These are phyloP conservation scores for Sindora glabra DNA, from an alignment of 306 rosid genomes.

Conservation along the genomic window DNA sequence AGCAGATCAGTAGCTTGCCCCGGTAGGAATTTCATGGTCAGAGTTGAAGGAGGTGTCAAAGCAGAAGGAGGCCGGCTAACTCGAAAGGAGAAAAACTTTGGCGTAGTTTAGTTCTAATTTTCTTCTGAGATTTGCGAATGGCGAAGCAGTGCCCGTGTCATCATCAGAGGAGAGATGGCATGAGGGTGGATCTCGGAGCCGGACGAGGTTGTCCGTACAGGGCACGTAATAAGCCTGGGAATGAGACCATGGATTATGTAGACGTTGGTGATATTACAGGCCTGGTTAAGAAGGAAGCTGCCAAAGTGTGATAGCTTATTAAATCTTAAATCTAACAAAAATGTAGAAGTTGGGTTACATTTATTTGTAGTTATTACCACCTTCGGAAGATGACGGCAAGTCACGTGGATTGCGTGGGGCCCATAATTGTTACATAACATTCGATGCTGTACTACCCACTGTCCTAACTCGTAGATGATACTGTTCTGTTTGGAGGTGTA, in stretches of 20 bases:
- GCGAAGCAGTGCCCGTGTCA: not conserved
- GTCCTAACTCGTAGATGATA: not conserved
- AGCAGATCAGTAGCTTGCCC: constrained; percentile 16
- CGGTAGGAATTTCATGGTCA: constrained; percentile 22
- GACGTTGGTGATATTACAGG: too few species aligned
- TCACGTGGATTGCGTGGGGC: not conserved
- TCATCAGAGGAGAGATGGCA: not conserved
- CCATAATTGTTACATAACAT: not conserved
- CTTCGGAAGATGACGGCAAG: not conserved
- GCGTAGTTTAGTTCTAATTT: too few species aligned
- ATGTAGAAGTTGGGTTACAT: too few species aligned
- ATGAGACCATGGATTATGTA: not conserved
- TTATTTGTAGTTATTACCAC: not conserved
- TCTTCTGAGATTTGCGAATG: too few species aligned
- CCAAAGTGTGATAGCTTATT: too few species aligned
- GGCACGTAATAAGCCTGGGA: not conserved
- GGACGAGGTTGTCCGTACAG: not conserved
- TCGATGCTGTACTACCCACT: not conserved
- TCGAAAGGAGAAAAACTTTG: too few species aligned
- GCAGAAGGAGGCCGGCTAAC: too few species aligned
- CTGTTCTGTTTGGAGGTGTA: too few species aligned
- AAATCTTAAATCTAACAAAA: too few species aligned
- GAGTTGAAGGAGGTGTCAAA: not conserved
- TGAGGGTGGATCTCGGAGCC: not conserved
- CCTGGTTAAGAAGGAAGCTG: too few species aligned